phyloP scores from a whole-genome alignment of 768 basidiomycete genomes.

The Sarcomyxa edulis region DNA sequence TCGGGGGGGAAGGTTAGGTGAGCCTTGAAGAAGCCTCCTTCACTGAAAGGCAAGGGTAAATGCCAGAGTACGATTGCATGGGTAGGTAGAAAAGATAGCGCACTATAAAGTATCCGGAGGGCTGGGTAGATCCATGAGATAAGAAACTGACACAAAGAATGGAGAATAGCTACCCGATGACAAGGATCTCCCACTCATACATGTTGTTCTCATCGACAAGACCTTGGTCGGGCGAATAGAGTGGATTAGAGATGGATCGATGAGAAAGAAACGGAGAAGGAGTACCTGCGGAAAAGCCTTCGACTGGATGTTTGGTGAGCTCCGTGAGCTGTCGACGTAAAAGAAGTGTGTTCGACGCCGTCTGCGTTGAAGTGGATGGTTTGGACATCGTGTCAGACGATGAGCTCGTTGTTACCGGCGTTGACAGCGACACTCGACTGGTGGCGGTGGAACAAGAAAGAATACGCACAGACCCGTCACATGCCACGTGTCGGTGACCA shows the following conservation, averaged over 20 bases:
- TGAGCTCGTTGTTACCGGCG: too few relatives aligned
- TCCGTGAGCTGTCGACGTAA: slow-evolving; percentile 78
- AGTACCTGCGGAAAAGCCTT: slow-evolving; percentile 97
- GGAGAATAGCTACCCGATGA: slow-evolving; percentile 69
- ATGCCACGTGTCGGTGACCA: too few relatives aligned
- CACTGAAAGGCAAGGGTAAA: slow-evolving; percentile 40
- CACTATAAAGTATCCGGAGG: slow-evolving; percentile 93
- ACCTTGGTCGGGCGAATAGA: slow-evolving; percentile 42
- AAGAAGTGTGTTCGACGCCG: slow-evolving; percentile 51
- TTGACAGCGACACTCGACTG: too few relatives aligned
- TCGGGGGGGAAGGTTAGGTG: slow-evolving; percentile 85
- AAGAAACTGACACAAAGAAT: slow-evolving; percentile 4
- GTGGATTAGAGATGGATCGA: slow-evolving; percentile 18
- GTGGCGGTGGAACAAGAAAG: too few relatives aligned
- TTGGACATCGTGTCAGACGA: slow-evolving; percentile 35
- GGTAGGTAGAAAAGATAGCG: slow-evolving; percentile 15
- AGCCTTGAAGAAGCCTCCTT: slow-evolving; percentile 95
- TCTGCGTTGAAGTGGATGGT: slow-evolving; percentile 27
- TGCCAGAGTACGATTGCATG: slow-evolving; percentile 9
- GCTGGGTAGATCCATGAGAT: slow-evolving; percentile 35
- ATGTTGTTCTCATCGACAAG: slow-evolving; percentile 93
- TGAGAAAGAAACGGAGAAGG: slow-evolving; percentile 18
- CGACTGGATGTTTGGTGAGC: slow-evolving; percentile 88
- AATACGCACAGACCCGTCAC: too few relatives aligned
- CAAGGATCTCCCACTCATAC: slow-evolving; percentile 94